Evolutionary conservation across 1,284 basidiomycete species (phyloP), one percentile per base, ranked within the genome.

Genomic region (Waitea zeae): DNA sequence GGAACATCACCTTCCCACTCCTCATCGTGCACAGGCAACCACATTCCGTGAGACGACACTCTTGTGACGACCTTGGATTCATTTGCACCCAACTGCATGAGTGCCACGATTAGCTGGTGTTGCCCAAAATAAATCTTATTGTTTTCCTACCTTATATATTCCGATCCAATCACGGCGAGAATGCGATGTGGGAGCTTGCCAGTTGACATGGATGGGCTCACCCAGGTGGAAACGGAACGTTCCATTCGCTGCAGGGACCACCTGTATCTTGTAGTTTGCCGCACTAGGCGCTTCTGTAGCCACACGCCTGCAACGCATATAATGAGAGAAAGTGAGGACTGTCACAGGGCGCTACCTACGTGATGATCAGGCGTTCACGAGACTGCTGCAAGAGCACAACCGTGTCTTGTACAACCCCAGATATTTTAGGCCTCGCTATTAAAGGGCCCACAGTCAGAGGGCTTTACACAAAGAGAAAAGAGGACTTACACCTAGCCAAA

Each of bases 141-240:
- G 35, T 20, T 37, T 19, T 51, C 62, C 28, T 46, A 78, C 78
- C 49, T 74, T 62, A 49, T 95, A 96, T 29, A 98, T 71, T 9
- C 92, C 95, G 45, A 98, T 84, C 95, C 93, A 98, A 53, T 98
- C 93, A 45, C 79, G 73, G n/a, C 86, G 68, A 12, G 89, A 93
- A 50, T 97, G 93, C 38, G 76, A 71, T 20, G 62, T 56, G 0
- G 93, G 89, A 1, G 87, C 92, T 35, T 74, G 72, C 92, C 92
- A 98, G 30, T 70, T 68, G 22, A 97, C 67, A 3, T 56, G 64
- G 45, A 98, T 90, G 4, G 83, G 76, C 52, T 97, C 86, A 20
- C 93, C 93, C 30, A 97, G 70, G 51, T 88, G 82, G 67, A 82
- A 97, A 5, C 70, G 67, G 40, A 56, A 53, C n/a, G n/a, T n/a